These are phyloP conservation scores for Pleurotus sapidus DNA, from an alignment of 768 basidiomycete genomes.

Conservation along the genomic window DNA sequence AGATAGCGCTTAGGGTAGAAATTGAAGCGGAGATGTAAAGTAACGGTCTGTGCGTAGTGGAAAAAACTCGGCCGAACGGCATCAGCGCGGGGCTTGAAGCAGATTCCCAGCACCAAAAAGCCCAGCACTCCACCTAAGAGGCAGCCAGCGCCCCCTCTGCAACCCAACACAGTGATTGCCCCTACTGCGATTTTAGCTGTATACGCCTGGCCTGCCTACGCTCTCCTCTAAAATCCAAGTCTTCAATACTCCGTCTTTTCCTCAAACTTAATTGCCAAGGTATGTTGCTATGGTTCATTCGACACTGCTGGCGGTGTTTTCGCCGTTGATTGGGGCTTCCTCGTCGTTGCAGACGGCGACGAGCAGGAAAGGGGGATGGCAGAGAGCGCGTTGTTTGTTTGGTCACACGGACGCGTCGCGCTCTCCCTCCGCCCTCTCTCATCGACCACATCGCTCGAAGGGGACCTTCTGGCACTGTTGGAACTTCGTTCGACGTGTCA, in stretches of 20 bases:
- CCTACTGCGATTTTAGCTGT: constrained; percentile 7
- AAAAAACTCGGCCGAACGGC: constrained; percentile 3
- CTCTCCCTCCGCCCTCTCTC: constrained; percentile 1
- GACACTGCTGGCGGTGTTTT: not conserved
- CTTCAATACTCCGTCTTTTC: not conserved
- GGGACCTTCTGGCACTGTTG: not conserved
- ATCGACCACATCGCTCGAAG: not conserved
- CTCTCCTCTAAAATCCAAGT: constrained; percentile 9
- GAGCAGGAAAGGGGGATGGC: not conserved
- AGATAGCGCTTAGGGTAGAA: too few relatives aligned
- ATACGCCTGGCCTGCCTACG: constrained; percentile 7
- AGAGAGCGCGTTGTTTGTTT: constrained; percentile 19
- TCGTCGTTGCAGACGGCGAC: constrained; percentile 13
- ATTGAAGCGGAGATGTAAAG: not conserved
- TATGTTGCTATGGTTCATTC: constrained; percentile 8
- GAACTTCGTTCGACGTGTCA: constrained; percentile 3
- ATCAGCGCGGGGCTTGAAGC: constrained; percentile 1
- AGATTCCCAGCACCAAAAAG: constrained; percentile 14
- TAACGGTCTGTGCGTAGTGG: constrained; percentile 2
- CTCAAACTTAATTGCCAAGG: not conserved
- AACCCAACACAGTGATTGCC: constrained; percentile 7
- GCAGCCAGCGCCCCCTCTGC: constrained; percentile 9
- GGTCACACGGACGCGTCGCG: constrained; percentile 14
- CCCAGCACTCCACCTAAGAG: not conserved
- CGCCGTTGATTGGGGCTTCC: constrained; percentile 1